phyloP scores from a whole-genome alignment of 495 filamentous ascomycete species.

The Durotheca rogersii region DNA sequence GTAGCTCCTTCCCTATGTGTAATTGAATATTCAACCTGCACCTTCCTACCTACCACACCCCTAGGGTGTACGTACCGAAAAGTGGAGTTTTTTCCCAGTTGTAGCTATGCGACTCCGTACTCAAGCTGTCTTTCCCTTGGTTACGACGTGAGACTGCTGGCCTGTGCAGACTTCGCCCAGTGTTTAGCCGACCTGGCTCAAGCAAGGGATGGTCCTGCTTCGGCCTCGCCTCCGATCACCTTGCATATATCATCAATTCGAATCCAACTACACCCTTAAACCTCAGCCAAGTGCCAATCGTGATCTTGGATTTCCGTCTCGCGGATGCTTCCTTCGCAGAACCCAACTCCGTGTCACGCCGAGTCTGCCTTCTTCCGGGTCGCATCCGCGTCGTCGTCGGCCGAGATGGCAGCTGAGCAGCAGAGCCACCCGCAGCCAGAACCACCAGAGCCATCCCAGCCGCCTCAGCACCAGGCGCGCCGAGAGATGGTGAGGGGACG shows the following conservation, averaged over 20 bases:
- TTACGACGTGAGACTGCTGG: neutral
- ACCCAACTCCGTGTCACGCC: neutral
- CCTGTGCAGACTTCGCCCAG: neutral
- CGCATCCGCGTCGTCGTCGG: neutral
- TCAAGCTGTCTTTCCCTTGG: neutral
- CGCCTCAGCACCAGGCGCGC: constrained; percentile 5
- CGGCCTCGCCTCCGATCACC: neutral
- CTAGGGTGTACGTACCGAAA: too few species aligned
- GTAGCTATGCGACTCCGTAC: too few species aligned
- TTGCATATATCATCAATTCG: neutral
- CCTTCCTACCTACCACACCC: neutral
- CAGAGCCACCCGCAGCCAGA: too few species aligned
- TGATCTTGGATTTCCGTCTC: neutral
- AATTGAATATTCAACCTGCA: neutral
- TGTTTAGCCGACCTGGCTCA: neutral
- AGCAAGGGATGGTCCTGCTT: neutral
- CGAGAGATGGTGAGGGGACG: constrained; percentile 30
- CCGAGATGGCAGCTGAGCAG: neutral
- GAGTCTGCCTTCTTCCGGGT: too few species aligned
- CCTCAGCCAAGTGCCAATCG: neutral
- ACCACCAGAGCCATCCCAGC: constrained; percentile 3
- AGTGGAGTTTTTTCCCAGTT: too few species aligned
- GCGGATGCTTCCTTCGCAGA: neutral
- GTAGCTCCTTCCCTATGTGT: too few species aligned
- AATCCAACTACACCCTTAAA: neutral